Percentiles rank a stretch among this genome's conserved stretches.
phyloP scores from a whole-genome alignment of 1,284 basidiomycete genomes.

The Trichosporon sp. region DNA sequence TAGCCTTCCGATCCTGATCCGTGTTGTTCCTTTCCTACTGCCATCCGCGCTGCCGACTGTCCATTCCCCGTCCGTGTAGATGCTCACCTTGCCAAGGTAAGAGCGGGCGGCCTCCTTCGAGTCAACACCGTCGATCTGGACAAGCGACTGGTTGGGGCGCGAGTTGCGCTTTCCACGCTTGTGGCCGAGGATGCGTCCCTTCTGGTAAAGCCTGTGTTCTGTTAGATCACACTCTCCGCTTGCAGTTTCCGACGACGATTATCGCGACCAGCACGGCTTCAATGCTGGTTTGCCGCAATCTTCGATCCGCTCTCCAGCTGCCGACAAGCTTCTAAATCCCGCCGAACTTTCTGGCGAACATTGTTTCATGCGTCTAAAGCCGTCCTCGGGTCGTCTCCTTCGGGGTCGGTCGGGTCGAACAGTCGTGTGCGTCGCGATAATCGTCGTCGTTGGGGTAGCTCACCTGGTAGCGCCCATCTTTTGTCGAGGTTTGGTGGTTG shows the following conservation, averaged over 20 bases:
- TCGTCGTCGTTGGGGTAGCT: slow-evolving; percentile 1
- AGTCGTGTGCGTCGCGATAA: not conserved
- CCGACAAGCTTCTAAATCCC: no score
- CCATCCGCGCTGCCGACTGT: not conserved
- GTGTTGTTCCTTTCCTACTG: not conserved
- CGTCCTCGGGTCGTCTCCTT: not conserved
- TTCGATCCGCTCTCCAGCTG: no score
- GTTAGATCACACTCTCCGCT: not conserved
- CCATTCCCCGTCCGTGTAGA: not conserved
- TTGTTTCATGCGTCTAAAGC: not conserved
- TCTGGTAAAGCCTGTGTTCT: slow-evolving; percentile 75
- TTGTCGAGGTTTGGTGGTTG: slow-evolving; percentile 4
- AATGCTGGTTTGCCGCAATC: not conserved
- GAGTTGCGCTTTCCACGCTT: slow-evolving; percentile 97
- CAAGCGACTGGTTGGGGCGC: slow-evolving; percentile 87
- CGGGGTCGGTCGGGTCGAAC: not conserved
- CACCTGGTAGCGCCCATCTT: slow-evolving; percentile 11
- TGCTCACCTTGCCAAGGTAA: slow-evolving; percentile 92
- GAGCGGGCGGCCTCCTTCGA: slow-evolving; percentile 92
- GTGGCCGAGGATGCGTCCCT: slow-evolving; percentile 96
- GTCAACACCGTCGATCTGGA: slow-evolving; percentile 96
- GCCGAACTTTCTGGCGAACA: not conserved
- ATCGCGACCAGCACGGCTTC: not conserved
- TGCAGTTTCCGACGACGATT: not conserved
- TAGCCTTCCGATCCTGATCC: not conserved